phyloP scores from a whole-genome alignment of 1,284 basidiomycete genomes.

The Ustilago esculenta region DNA sequence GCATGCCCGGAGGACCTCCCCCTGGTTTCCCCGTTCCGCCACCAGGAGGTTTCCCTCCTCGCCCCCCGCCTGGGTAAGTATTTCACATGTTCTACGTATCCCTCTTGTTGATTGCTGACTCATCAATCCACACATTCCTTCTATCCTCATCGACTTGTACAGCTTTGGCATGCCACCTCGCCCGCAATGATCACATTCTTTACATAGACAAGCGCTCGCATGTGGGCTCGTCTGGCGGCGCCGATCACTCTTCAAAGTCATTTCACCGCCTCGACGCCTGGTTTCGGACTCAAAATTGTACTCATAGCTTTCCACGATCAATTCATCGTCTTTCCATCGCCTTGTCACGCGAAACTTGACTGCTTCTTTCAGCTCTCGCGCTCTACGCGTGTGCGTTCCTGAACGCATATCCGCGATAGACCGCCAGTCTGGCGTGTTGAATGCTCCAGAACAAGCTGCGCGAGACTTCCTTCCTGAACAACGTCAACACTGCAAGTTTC shows the following conservation, averaged over 20 bases:
- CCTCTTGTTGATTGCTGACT: too few relatives aligned
- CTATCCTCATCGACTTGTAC: neutral
- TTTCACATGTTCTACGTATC: neutral
- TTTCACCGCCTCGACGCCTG: neutral
- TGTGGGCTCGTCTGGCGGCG: neutral
- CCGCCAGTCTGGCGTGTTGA: too few relatives aligned
- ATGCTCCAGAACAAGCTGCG: too few relatives aligned
- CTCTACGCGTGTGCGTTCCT: too few relatives aligned
- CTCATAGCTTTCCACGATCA: slow-evolving; percentile 7
- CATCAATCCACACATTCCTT: neutral
- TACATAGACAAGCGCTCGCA: neutral
- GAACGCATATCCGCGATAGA: too few relatives aligned
- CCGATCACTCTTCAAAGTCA: too few relatives aligned
- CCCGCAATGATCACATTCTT: slow-evolving; percentile 31
- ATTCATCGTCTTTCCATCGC: neutral
- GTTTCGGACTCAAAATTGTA: slow-evolving; percentile 35
- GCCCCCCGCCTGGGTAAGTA: slow-evolving; percentile 44
- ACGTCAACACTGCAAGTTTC: too few relatives aligned
- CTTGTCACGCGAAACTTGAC: neutral
- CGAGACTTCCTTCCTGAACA: too few relatives aligned
- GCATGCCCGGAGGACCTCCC: slow-evolving; percentile 40
- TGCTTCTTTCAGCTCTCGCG: too few relatives aligned
- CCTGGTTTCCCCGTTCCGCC: slow-evolving; percentile 39
- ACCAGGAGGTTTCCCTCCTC: slow-evolving; percentile 35
- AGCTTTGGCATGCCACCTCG: slow-evolving; percentile 48